Conservation (phyloP, 768 basidiomycete species). For the Calocybe indica region DNA sequence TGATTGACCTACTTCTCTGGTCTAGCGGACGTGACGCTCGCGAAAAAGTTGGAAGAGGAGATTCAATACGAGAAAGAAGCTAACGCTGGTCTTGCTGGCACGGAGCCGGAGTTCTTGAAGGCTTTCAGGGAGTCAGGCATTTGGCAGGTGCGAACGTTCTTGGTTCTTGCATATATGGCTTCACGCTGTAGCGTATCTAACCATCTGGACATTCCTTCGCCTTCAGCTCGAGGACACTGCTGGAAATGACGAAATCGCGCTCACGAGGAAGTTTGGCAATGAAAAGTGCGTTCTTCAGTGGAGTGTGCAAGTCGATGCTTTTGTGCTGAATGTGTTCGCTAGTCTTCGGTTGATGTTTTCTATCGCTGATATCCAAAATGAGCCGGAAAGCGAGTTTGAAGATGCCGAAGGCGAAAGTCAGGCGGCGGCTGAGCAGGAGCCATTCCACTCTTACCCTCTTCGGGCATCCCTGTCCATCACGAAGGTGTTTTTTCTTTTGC, state of each 20-base stretch:
- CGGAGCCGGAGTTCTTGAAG: slow-evolving; percentile 70
- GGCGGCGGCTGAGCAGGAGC: slow-evolving; percentile 14
- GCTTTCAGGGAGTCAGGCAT: slow-evolving; percentile 66
- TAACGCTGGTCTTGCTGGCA: slow-evolving; percentile 21
- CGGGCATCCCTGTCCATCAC: slow-evolving; percentile 80
- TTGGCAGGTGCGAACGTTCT: slow-evolving; percentile 59
- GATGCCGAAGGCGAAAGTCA: slow-evolving; percentile 20
- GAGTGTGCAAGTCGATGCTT: too few species aligned
- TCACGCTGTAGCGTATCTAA: neutral
- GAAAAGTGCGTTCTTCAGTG: slow-evolving; percentile 58
- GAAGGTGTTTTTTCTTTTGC: slow-evolving; percentile 46
- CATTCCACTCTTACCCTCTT: slow-evolving; percentile 54
- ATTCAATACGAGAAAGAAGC: slow-evolving; percentile 79
- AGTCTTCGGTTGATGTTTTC: slow-evolving; percentile 92
- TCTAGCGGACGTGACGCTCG: slow-evolving; percentile 68
- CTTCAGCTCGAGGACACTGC: slow-evolving; percentile 59
- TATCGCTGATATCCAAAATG: slow-evolving; percentile 74
- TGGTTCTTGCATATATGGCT: neutral
- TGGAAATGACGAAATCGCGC: slow-evolving; percentile 76
- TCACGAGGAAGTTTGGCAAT: slow-evolving; percentile 84
- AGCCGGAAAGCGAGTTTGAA: slow-evolving; percentile 26
- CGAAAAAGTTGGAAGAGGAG: slow-evolving; percentile 75
- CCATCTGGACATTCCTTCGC: neutral
- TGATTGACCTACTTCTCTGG: neutral
- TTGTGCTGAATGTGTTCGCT: neutral